phyloP scores from a whole-genome alignment of 176 grass and related monocot genomes.

The Carex parvula region DNA sequence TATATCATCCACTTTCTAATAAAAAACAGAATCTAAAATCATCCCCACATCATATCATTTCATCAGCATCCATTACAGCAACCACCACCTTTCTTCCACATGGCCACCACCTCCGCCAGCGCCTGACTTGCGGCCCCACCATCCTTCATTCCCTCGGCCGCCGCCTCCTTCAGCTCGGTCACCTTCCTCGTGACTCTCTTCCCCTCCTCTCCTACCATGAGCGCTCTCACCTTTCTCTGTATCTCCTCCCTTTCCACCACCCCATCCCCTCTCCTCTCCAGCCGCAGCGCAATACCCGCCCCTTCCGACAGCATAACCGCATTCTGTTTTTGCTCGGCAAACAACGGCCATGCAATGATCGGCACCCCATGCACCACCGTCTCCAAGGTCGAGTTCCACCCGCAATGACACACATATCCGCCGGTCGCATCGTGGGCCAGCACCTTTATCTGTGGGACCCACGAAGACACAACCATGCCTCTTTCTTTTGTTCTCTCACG shows the following conservation, averaged over 20 bases:
- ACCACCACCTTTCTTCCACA: constrained; percentile 24
- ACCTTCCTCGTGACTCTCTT: not conserved
- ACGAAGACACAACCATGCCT: constrained; percentile 23
- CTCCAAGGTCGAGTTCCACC: constrained; percentile 58
- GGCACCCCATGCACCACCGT: constrained; percentile 34
- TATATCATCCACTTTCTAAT: not conserved
- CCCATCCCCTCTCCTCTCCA: not conserved
- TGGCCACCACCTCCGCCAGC: not conserved
- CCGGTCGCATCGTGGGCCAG: constrained; percentile 24
- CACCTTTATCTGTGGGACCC: constrained; percentile 39
- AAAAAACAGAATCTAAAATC: not conserved
- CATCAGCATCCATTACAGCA: not conserved
- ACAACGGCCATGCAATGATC: constrained; percentile 55
- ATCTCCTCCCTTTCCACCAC: constrained; percentile 39
- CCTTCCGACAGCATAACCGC: constrained; percentile 38
- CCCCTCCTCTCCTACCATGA: constrained; percentile 47
- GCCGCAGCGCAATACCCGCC: constrained; percentile 13
- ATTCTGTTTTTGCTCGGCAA: constrained; percentile 63
- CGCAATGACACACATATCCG: constrained; percentile 56
- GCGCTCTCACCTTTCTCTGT: constrained; percentile 10
- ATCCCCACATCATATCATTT: not conserved
- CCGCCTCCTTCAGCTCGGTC: constrained; percentile 17
- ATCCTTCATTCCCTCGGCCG: not conserved
- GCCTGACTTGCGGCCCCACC: constrained; percentile 17
- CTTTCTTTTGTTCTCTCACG: constrained; percentile 18